phyloP scores from a whole-genome alignment of 208 protist genomes.

The Angomonas ambiguus region DNA sequence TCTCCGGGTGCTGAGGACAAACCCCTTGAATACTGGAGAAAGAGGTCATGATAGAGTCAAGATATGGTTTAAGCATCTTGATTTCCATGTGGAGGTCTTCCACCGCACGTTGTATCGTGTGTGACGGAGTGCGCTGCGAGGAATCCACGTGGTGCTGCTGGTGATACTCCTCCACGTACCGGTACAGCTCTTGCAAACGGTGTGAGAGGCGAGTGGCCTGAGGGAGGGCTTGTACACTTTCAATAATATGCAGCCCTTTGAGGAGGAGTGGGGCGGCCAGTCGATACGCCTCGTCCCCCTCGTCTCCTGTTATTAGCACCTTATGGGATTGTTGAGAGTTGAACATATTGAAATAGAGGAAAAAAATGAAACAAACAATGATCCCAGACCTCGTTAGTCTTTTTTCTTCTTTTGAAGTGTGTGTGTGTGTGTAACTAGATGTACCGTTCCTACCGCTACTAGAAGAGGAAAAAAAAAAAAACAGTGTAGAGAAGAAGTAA shows the following conservation, averaged over 20 bases:
- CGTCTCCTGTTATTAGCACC: slow-evolving; percentile 59
- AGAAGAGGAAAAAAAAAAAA: slow-evolving; percentile 7
- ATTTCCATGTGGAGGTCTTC: not conserved
- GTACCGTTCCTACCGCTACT: too few relatives aligned
- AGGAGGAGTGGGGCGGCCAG: slow-evolving; percentile 50
- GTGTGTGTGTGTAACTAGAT: not conserved
- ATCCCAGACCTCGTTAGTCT: too few relatives aligned
- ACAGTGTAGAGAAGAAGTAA: too few relatives aligned
- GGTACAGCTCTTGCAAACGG: slow-evolving; percentile 2
- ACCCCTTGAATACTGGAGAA: slow-evolving; percentile 9
- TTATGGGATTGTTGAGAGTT: slow-evolving; percentile 39
- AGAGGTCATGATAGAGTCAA: slow-evolving; percentile 4
- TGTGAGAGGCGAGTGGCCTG: slow-evolving; percentile 25
- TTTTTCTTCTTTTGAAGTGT: not conserved
- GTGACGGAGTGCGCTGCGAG: not conserved
- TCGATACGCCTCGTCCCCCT: slow-evolving; percentile 49
- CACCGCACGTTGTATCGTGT: not conserved
- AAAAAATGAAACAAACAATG: too few relatives aligned
- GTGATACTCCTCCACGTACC: not conserved
- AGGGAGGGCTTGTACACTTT: slow-evolving; percentile 25
- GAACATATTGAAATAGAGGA: not conserved
- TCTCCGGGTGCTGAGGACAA: not conserved
- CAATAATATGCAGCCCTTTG: slow-evolving; percentile 48
- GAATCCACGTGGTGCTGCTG: not conserved
- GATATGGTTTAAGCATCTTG: slow-evolving; percentile 14